These are phyloP conservation scores for Aphanocladium album DNA, from an alignment of 2,329 filamentous ascomycete genomes.

Conservation along the genomic window DNA sequence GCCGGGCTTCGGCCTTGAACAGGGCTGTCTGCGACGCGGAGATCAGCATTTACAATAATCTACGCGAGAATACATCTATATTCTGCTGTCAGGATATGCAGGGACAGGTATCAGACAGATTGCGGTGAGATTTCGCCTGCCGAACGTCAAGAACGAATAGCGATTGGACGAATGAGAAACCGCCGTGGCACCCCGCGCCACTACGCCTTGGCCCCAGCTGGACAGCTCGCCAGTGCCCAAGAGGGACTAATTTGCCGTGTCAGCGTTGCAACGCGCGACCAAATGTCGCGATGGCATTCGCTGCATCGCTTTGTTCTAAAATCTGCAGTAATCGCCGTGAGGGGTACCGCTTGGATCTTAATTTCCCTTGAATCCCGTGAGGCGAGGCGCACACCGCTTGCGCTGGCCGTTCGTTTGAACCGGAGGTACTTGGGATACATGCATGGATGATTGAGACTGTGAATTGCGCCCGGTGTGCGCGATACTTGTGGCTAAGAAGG, in stretches of 20 bases:
- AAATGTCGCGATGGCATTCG: background rate
- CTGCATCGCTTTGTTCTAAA: background rate
- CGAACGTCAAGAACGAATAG: background rate
- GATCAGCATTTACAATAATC: background rate
- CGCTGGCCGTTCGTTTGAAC: background rate
- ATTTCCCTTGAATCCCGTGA: conserved; percentile 10
- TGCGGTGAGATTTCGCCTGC: background rate
- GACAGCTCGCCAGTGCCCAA: background rate
- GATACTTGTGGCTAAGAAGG: background rate
- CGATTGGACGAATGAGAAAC: background rate
- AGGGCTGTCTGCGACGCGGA: background rate
- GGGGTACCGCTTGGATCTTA: background rate
- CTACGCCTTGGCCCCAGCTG: background rate
- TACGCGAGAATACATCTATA: background rate
- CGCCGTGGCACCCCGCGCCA: background rate
- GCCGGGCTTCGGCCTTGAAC: conserved; percentile 5
- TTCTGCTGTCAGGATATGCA: background rate
- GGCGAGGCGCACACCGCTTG: background rate
- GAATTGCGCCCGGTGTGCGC: background rate
- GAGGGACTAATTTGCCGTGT: conserved; percentile 10
- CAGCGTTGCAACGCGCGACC: conserved; percentile 2
- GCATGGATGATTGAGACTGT: background rate
- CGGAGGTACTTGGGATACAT: background rate
- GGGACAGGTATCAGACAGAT: background rate
- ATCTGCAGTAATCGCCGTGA: conserved; percentile 5